These are phyloP conservation scores for Coelastrella sp. DNA, from an alignment of 139 green algal genomes.

Conservation along the genomic window DNA sequence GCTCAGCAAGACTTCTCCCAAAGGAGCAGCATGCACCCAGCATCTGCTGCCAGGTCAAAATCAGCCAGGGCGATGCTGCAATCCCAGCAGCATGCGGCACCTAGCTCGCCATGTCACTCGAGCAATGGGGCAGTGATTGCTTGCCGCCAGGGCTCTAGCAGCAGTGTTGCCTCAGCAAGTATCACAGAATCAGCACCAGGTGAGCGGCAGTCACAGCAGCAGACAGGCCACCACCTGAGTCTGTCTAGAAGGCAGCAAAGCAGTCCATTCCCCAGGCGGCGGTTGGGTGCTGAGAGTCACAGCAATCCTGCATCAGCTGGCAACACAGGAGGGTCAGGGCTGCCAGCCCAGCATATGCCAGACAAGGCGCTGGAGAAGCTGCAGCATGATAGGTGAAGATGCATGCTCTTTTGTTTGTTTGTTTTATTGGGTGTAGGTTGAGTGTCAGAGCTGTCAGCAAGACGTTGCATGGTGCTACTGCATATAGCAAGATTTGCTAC, in stretches of 20 bases:
- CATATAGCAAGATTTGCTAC: no score
- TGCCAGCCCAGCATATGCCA: neutral
- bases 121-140: neutral
- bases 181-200: neutral
- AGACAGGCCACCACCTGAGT: neutral
- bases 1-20: neutral
- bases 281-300: neutral
- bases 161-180: neutral
- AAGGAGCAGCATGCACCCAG: neutral
- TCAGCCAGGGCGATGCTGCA: neutral
- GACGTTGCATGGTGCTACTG: no score
- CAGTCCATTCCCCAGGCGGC: constrained; percentile 15
- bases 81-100: neutral
- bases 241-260: constrained; percentile 1
- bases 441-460: no score
- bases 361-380: constrained; percentile 34
- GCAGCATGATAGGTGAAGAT: constrained; percentile 26
- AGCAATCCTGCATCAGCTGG: constrained; percentile 10
- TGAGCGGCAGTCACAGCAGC: neutral
- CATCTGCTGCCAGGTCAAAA: constrained; percentile 1
- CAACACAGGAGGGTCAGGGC: neutral
- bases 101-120: neutral
- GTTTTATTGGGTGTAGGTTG: neutral
- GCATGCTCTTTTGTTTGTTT: neutral
- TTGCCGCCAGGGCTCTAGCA: neutral